Evolutionary conservation across 2,329 filamentous ascomycete genomes (phyloP), one percentile per base, ranked within the genome.

Genomic region (Colletotrichum navitas): DNA sequence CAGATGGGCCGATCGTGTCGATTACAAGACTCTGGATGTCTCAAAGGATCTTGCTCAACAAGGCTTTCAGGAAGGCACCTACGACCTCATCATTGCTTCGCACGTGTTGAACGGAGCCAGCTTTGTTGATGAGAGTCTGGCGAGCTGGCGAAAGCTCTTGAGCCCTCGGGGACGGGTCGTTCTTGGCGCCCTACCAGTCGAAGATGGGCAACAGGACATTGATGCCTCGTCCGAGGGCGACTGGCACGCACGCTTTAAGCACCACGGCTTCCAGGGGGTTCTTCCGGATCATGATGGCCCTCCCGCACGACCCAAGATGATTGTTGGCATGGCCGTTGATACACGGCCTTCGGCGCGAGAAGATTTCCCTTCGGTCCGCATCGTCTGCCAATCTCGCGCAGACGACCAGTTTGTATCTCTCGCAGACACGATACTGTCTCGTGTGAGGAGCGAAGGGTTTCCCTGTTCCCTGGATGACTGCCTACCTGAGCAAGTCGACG

Each of bases 1-100:
- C 8, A 60, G 65, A 1, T 60, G 56, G 24, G 21, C 59, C 21
- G 67, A 63, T 43, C 68, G 65, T 34, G 74, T 79, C 5, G 63
- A 76, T 14, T 75, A 74, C 59, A 52, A 47, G n/a, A 64, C 74
- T 6, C 75, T 84, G 2, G 79, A 84, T 59, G 77, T 80, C 39
- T 72, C 79, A 66, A 73, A 70, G n/a, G 74, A 78, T 36, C 75
- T 77, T 1, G 8, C 74, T 5, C 72, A 73, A n/a, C 79, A 80
- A 54, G 79, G 78, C 7, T 80, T 78, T 74, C 34, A 66, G 72
- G 62, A 63, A 1, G 65, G 65, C 0, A 68, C 67, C 6, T 81
- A 75, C 66, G 79, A 80, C 62, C 63, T 81, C 3, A 63, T 81
- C 39, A 26, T 80, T 43, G 76, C 79, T 12, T 70, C 78, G 1